Evolutionary conservation across 2,329 filamentous ascomycete genomes (phyloP), one percentile per base, ranked within the genome.

Genomic region (Parafenestella ontariensis): DNA sequence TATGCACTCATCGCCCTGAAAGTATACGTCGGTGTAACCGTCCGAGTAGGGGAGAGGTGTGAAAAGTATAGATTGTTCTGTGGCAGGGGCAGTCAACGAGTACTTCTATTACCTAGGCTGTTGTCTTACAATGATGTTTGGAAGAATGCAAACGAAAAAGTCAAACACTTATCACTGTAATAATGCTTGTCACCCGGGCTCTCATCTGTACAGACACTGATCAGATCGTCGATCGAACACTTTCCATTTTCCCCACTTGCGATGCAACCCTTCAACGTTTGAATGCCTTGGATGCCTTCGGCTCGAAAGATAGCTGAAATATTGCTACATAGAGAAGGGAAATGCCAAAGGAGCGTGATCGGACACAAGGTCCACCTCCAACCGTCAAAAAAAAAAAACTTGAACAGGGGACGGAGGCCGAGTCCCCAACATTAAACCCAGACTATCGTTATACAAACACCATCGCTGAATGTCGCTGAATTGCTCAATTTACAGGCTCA

Each of bases 251-350:
- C 15, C 26, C 21, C 20, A 21, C 37, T 13, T 43, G 41, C 41
- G 23, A 43, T 26, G 41, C 41, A 43, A 29, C 41, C 41, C 18
- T 24, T 43, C 15, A 43, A 29, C 41, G 24, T 24, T 43, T 8
- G 18, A 29, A 29, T 18, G 24, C 26, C 24, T 13, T 5, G 17
- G 24, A 11, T 3, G 41, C 21, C 4, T 10, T 18, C 15, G 10
- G n/a, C 15, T 29, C 17, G 11, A 20, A 43, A 43, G 2, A 29
- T 29, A 43, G 41, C 41, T n/a, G 20, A 43, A 18, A 28, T 43
- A 43, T 43, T 29, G 41, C 41, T 43, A 43, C 24, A 43, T 29
- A 43, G 41, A 43, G 41, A 43, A 43, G 41, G 29, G 24, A 43
- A 15, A 43, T 43, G 37, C n/a, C 23, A 43, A 43, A 43, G 18